Base-by-base conservation (phyloP, 2,329 filamentous ascomycete genomes). In the Cladosporium sp. region DNA sequence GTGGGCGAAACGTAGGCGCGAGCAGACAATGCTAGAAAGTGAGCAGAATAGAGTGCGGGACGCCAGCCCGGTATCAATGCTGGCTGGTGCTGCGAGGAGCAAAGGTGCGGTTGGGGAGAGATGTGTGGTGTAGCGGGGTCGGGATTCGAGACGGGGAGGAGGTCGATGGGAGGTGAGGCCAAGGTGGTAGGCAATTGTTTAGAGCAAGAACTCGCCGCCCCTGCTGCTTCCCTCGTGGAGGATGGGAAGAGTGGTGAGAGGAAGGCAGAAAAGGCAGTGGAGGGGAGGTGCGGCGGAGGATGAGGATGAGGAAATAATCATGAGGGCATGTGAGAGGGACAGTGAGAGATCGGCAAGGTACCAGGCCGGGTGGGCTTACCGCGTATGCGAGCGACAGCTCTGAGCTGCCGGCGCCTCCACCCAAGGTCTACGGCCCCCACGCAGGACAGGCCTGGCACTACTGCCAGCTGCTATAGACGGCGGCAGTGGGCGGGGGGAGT, bases 31-130 rank as follows among this genome's bases (percentile, higher is more conserved):
- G 14, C n/a, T 19, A 16, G 48, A 43, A 38, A 38, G 22, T 28
- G 4, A 28, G 22, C 22, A 28, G 22, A 28, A 28, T 28, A 2
- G 31, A 35, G 46, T 49, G 46, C 37, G 18, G 14, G 10, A 49
- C 5, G 9, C 43, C 37, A 43, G 48, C 43, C 40, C 33, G 43
- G 48, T 50, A 50, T 40, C 40, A 50, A 50, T 50, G 48, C 48
- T n/a, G 16, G 40, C 48, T 50, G 48, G 37, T 50, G 40, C 40
- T 38, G 31, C 16, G 22, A 43, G 40, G 42, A 19, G 19, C n/a
- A 19, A 16, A 37, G 38, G 40, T 43, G 46, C 37, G 31, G n/a
- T 8, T 11, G 28, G 16, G 19, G 48, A 50, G 11, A 43, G 48
- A 50, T 50, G 46, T 41, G n/a, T 22, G 40, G 19, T 42, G 38